Evolutionary conservation across 2,329 filamentous ascomycete genomes (phyloP), one percentile per base, ranked within the genome.

Genomic region (Byssochlamys sp.): DNA sequence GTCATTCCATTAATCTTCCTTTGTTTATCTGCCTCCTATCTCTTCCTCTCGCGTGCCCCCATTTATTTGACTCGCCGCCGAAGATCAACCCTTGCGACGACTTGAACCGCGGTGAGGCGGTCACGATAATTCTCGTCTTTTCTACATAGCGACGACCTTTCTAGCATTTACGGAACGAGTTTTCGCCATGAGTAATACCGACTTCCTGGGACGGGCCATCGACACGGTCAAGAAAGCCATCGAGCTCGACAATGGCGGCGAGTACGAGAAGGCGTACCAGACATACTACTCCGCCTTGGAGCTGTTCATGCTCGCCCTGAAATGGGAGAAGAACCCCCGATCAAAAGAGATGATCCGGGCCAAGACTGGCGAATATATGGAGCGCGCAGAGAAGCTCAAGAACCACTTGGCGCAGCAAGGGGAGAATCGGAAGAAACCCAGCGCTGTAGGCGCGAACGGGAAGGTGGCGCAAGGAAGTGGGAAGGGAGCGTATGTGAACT

Each of bases 251-350:
- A 95, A 92, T 65, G 88, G 89, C 52, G 91, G 90, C 72, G 90
- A 97, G 72, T 99, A 99, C 77, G 91, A 96, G 69, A 92, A 95
- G 75, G 94, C 94, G 57, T 97, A 97, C 74, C 89, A 96, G 71
- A 82, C 88, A 62, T 99, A 99, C 83, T 96, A 96, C 80, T 87
- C 90, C 65, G 87, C 92, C 55, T 88, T 99, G 66, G 92, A 99
- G 77, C 85, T 97, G 58, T 99, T 97, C 81, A 96, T 99, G 89
- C 88, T 97, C 60, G 94, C 94, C 33, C 82, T 99, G 60, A 99
- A 99, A 81, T 99, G 92, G 92, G 94, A 99, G 79, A 99, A 97
- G 83, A 97, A 96, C 78, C 86, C 89, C 62, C 92, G 91, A 67
- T 91, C 90, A 62, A 97, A 97, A 80, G 91, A 95, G 71, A 95